These are phyloP conservation scores for Penicillium taxi DNA, from an alignment of 495 filamentous ascomycete species.

Conservation along the genomic window DNA sequence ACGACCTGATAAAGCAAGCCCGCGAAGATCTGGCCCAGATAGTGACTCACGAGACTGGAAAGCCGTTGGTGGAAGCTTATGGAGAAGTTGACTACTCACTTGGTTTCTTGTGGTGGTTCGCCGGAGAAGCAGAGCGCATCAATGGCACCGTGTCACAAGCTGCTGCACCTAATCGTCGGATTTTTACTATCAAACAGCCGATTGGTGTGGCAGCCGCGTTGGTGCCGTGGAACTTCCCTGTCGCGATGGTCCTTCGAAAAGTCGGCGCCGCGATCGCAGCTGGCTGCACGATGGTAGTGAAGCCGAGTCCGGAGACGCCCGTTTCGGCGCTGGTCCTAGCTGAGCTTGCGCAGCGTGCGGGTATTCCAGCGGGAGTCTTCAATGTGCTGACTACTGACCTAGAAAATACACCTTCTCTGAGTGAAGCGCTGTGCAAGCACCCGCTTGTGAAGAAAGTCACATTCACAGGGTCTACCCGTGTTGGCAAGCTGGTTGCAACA, in stretches of 20 bases:
- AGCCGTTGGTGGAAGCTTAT: conserved; percentile 50
- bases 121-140: conserved; percentile 62
- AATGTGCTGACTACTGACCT: conserved; percentile 51
- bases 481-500: conserved; percentile 54
- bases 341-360: conserved; percentile 46
- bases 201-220: conserved; percentile 58
- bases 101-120: conserved; percentile 58
- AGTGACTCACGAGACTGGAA: conserved; percentile 57
- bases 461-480: conserved; percentile 63
- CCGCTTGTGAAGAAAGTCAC: conserved; percentile 61
- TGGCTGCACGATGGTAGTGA: conserved; percentile 58
- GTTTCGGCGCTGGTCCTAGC: conserved; percentile 46
- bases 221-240: conserved; percentile 59
- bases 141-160: conserved; percentile 52
- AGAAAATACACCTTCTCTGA: conserved; percentile 55
- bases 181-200: conserved; percentile 65
- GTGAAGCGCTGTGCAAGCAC: conserved; percentile 57
- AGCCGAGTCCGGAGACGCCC: conserved; percentile 56
- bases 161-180: conserved; percentile 49
- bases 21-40: conserved; percentile 51
- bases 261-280: conserved; percentile 62
- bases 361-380: conserved; percentile 48
- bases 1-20: conserved; percentile 43
- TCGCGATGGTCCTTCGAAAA: conserved; percentile 63
- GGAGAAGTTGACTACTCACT: conserved; percentile 54